phyloP scores from a whole-genome alignment of 1,284 basidiomycete genomes.

The Ganoderma multipileum region DNA sequence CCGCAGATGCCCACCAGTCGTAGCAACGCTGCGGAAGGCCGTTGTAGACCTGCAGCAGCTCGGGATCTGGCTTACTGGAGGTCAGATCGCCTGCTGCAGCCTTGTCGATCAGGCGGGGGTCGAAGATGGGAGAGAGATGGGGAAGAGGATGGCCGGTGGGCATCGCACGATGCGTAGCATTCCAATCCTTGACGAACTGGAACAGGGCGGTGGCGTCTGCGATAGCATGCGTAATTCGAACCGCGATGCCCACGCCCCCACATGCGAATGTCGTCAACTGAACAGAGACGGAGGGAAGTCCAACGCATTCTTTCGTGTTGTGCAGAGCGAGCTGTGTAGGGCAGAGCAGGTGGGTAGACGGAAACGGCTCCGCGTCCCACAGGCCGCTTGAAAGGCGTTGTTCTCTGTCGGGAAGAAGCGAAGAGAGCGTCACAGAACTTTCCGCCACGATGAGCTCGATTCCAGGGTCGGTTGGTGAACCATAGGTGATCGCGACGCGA shows the following conservation, averaged over 20 bases:
- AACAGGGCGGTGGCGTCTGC: conserved; percentile 48
- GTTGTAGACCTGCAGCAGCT: conserved; percentile 36
- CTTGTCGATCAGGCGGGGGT: conserved; percentile 43
- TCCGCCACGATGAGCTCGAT: conserved; percentile 43
- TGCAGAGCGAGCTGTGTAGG: conserved; percentile 38
- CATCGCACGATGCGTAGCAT: conserved; percentile 37
- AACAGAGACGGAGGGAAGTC: conserved; percentile 40
- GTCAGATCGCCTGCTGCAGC: conserved; percentile 45
- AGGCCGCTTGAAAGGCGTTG: conserved; percentile 27
- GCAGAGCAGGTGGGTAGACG: conserved; percentile 31
- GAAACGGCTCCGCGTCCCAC: conserved; percentile 31
- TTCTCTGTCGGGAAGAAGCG: conserved; percentile 34
- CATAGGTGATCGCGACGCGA: conserved; percentile 44
- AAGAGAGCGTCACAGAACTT: conserved; percentile 26
- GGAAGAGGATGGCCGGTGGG: conserved; percentile 20
- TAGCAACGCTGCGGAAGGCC: conserved; percentile 45
- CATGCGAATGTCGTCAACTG: conserved; percentile 46
- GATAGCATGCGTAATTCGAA: conserved; percentile 46
- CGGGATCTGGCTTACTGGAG: conserved; percentile 33
- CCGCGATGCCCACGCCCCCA: conserved; percentile 34
- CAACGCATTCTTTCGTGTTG: conserved; percentile 31
- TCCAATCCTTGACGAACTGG: conserved; percentile 49
- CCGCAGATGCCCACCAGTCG: conserved; percentile 46
- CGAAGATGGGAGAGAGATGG: conserved; percentile 39
- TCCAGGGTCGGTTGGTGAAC: conserved; percentile 45